Percentiles rank a stretch among this genome's conserved stretches.
Evolutionary conservation across 345 rosid species (phyloP).

Genomic region (Dimocarpus longan): DNA sequence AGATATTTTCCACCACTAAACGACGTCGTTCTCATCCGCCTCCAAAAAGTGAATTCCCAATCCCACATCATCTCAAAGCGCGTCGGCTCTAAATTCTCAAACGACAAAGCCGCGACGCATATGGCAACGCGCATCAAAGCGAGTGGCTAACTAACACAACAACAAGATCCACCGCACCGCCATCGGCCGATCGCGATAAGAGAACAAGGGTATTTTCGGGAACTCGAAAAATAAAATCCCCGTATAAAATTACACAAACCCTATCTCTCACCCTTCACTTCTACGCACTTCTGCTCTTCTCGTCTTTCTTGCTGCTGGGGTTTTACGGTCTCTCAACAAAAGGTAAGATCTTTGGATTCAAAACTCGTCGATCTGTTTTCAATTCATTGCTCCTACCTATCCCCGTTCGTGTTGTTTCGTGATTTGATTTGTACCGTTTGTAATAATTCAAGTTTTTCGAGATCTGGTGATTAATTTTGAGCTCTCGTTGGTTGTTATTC

Average conservation of each 20-base stretch:
- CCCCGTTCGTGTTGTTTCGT: background rate
- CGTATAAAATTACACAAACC: slow-evolving; percentile 7
- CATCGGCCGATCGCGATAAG: background rate
- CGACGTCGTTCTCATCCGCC: too few species aligned
- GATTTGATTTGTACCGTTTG: background rate
- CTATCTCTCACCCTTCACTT: background rate
- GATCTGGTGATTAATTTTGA: background rate
- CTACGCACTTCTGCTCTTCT: background rate
- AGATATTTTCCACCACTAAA: too few species aligned
- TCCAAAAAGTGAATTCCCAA: too few species aligned
- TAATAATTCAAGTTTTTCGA: background rate
- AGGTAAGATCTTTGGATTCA: background rate
- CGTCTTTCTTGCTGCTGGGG: slow-evolving; percentile 22
- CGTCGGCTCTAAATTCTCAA: background rate
- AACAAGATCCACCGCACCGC: background rate
- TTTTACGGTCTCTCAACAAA: background rate
- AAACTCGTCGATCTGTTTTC: background rate
- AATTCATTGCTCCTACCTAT: background rate
- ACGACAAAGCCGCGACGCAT: too few species aligned
- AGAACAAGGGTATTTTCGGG: background rate
- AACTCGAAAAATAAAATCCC: background rate
- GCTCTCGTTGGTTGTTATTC: background rate
- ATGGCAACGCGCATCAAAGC: background rate
- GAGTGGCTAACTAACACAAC: background rate
- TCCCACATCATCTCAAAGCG: background rate